Percentiles rank a stretch among this genome's conserved stretches.
Evolutionary conservation across 2,329 filamentous ascomycete genomes (phyloP).

Genomic region (Beauveria brongniartii): DNA sequence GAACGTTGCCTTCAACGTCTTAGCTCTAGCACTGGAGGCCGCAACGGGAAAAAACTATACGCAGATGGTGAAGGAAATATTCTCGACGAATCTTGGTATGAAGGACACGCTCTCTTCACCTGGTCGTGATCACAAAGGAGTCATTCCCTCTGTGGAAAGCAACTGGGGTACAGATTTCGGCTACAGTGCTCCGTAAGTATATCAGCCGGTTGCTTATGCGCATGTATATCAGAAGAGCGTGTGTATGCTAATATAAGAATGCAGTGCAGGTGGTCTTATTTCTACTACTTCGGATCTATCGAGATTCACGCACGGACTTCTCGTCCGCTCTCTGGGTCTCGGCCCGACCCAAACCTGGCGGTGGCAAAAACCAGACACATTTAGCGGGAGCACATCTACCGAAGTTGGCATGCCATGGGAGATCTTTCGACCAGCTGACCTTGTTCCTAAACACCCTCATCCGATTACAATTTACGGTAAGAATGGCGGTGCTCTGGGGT

Average conservation of each 20-base stretch:
- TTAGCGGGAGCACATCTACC: constrained; percentile 21
- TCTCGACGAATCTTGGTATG: constrained; percentile 16
- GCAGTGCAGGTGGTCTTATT: constrained; percentile 20
- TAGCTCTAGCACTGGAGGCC: constrained; percentile 26
- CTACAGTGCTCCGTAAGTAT: constrained; percentile 24
- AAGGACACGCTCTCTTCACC: constrained; percentile 20
- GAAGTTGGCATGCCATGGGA: constrained; percentile 32
- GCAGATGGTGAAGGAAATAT: constrained; percentile 16
- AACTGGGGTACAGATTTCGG: constrained; percentile 28
- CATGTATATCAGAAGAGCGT: too few relatives aligned
- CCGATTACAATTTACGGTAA: constrained; percentile 27
- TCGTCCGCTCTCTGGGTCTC: constrained; percentile 19
- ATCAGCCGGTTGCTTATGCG: too few relatives aligned
- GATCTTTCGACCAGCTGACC: constrained; percentile 21
- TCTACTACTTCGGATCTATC: constrained; percentile 26
- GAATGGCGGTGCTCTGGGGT: constrained; percentile 25
- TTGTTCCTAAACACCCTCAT: constrained; percentile 22
- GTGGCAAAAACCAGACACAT: constrained; percentile 29
- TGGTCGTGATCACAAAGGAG: constrained; percentile 21
- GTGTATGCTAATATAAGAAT: too few relatives aligned
- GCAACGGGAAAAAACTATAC: constrained; percentile 23
- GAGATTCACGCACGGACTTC: constrained; percentile 21
- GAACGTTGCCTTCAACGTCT: constrained; percentile 30
- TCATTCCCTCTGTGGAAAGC: constrained; percentile 25
- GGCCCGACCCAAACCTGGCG: constrained; percentile 18